Evolutionary conservation across 163 green algal genomes (phyloP).

Genomic region (Botryococcus braunii): DNA sequence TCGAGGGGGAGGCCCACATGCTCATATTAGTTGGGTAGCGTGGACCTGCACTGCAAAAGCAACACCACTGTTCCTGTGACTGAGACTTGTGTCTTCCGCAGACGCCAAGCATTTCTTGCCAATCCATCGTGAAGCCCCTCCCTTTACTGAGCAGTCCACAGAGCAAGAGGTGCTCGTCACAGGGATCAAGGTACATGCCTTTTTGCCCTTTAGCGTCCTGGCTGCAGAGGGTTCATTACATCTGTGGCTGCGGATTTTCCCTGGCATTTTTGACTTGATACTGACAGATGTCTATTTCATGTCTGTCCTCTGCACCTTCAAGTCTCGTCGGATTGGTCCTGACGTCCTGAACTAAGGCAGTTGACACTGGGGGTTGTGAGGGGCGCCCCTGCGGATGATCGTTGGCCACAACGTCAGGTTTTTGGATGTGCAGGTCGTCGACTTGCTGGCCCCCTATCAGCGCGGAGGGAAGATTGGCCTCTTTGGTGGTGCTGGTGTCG

Average conservation of each 20-base stretch:
- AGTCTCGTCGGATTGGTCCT: too few species aligned
- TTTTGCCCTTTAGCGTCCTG: background rate
- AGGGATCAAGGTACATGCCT: slow-evolving; percentile 92
- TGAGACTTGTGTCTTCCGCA: slow-evolving; percentile 24
- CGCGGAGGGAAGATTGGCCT: slow-evolving; percentile 98
- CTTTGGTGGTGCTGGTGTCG: slow-evolving; percentile 96
- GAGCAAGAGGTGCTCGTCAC: slow-evolving; percentile 97
- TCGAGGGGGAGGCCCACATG: too few species aligned
- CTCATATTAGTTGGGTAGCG: too few species aligned
- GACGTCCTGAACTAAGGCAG: too few species aligned
- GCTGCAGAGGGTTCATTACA: background rate
- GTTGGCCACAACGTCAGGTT: too few species aligned
- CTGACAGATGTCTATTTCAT: too few species aligned
- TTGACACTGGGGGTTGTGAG: too few species aligned
- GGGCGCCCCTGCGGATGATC: too few species aligned
- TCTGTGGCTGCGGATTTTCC: too few species aligned
- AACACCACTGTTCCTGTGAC: background rate
- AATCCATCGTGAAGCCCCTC: slow-evolving; percentile 95
- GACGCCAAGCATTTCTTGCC: slow-evolving; percentile 67
- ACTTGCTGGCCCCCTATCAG: slow-evolving; percentile 98
- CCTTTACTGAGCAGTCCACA: slow-evolving; percentile 92
- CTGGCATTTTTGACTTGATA: too few species aligned
- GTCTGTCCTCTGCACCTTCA: too few species aligned
- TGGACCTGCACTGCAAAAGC: background rate
- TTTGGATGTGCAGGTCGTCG: slow-evolving; percentile 76